Conservation (phyloP, 2,329 filamentous ascomycete genomes). For the Fusarium continuum region DNA sequence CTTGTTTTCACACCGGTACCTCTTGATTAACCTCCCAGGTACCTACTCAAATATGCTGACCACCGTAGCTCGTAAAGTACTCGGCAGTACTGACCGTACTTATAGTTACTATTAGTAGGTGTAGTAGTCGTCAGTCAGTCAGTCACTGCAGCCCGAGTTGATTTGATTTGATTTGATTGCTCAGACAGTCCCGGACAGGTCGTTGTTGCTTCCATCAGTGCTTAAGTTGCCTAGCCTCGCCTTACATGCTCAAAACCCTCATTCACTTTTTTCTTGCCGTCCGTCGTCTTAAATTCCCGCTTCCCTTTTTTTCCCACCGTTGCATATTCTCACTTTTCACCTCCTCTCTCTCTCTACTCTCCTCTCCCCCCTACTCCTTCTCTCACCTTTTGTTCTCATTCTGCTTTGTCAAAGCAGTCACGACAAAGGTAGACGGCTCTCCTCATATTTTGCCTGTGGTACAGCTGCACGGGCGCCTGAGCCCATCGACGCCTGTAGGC, state of each 20-base stretch:
- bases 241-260: constrained; percentile 39
- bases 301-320: constrained; percentile 30
- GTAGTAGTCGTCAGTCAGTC: too few relatives aligned
- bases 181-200: not conserved
- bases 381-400: constrained; percentile 3
- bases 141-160: not conserved
- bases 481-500: constrained; percentile 39
- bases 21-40: constrained; percentile 14
- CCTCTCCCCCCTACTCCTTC: not conserved
- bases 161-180: constrained; percentile 9
- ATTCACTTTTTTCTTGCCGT: constrained; percentile 37
- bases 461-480: constrained; percentile 34
- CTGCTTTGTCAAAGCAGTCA: constrained; percentile 29
- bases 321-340: constrained; percentile 27
- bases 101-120: too few relatives aligned
- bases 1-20: too few relatives aligned
- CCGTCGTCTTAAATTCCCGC: constrained; percentile 43
- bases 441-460: constrained; percentile 26
- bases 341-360: not conserved
- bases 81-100: constrained; percentile 1
- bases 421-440: constrained; percentile 27
- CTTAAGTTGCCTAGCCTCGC: constrained; percentile 15
- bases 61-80: constrained; percentile 18
- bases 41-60: constrained; percentile 1
- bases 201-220: constrained; percentile 9